Evolutionary conservation across 306 rosid species (phyloP).

Genomic region (Dicorynia guianensis): DNA sequence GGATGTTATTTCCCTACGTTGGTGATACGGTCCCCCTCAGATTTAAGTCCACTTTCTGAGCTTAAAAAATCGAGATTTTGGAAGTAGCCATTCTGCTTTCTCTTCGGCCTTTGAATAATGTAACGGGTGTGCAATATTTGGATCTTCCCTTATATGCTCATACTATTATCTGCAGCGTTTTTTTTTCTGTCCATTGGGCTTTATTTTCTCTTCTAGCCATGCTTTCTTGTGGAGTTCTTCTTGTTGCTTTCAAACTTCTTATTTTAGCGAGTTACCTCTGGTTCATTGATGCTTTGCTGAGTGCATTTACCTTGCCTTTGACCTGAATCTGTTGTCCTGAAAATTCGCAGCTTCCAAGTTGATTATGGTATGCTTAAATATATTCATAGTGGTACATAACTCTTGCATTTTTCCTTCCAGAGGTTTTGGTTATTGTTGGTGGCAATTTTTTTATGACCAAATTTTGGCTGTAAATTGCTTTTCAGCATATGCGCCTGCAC

Average conservation of each 20-base stretch:
- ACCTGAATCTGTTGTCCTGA: conserved; percentile 1
- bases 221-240: conserved; percentile 16
- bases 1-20: not conserved
- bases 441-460: no score
- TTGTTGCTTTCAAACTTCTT: conserved; percentile 8
- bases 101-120: not conserved
- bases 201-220: conserved; percentile 18
- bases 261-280: conserved; percentile 14
- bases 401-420: not conserved
- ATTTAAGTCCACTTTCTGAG: not conserved
- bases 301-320: conserved; percentile 5
- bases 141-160: not conserved
- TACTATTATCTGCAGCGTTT: not conserved
- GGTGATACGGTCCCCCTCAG: not conserved
- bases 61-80: conserved; percentile 1
- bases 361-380: not conserved
- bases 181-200: not conserved
- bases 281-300: not conserved
- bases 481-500: not conserved
- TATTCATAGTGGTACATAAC: not conserved
- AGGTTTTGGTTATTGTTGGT: not conserved
- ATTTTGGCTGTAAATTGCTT: not conserved
- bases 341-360: conserved; percentile 6
- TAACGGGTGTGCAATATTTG: not conserved
- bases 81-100: conserved; percentile 17